Evolutionary conservation across 805 yeast genomes (phyloP).

Genomic region (Lipomyces kockii): DNA sequence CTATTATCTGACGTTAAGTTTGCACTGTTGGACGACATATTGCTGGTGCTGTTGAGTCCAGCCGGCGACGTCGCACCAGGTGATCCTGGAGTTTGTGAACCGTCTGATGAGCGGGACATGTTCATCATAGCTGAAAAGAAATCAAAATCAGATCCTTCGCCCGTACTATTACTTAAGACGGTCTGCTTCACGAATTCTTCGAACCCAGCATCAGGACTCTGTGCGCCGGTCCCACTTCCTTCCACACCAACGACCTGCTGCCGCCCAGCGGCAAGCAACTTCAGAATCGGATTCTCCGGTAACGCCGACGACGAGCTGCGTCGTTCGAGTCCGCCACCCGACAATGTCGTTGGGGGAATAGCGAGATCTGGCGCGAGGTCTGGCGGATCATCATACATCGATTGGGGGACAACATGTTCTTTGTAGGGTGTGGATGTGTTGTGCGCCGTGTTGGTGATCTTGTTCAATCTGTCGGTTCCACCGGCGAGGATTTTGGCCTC

Average conservation of each 20-base stretch:
- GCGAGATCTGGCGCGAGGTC: constrained; percentile 12
- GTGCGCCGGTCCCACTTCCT: not conserved
- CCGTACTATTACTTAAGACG: constrained; percentile 2
- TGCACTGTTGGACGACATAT: not conserved
- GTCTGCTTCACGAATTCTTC: constrained; percentile 19
- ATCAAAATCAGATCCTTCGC: constrained; percentile 16
- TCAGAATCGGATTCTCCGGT: constrained; percentile 28
- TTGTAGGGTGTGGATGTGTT: constrained; percentile 5
- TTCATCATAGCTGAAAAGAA: constrained; percentile 18
- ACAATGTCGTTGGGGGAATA: not conserved
- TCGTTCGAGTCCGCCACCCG: constrained; percentile 4
- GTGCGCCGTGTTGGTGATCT: constrained; percentile 28
- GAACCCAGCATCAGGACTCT: constrained; percentile 17
- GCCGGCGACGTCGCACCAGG: not conserved
- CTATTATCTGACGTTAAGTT: constrained; percentile 7
- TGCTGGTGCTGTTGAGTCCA: not conserved
- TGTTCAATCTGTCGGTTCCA: constrained; percentile 35
- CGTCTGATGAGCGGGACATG: constrained; percentile 14
- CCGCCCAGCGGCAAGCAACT: constrained; percentile 19
- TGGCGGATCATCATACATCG: constrained; percentile 11
- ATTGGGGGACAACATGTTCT: not conserved
- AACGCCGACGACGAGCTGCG: not conserved
- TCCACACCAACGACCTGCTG: constrained; percentile 16
- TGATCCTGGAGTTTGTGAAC: constrained; percentile 2
- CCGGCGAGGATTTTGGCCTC: constrained; percentile 37